A percentile compares a stretch with the other conserved stretches of the same genome.
Conservation (phyloP, 495 filamentous ascomycete genomes). For the Lophiostoma macrostomum region DNA sequence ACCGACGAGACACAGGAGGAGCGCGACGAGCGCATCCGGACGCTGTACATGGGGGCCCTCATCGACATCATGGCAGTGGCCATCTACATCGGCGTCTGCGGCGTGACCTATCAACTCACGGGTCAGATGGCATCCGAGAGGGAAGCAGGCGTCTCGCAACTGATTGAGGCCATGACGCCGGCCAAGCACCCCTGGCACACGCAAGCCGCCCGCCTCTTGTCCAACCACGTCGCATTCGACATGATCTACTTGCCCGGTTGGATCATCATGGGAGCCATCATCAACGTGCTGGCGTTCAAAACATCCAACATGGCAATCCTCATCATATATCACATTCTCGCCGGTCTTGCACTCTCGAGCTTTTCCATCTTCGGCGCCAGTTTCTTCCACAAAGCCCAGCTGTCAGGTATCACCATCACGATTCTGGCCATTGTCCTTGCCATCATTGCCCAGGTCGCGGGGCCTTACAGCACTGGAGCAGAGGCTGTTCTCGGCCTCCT, state of each 20-base stretch:
- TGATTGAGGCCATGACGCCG: constrained; percentile 46
- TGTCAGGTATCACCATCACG: constrained; percentile 46
- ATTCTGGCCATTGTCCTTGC: constrained; percentile 46
- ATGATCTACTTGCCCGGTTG: constrained; percentile 49
- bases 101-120: constrained; percentile 63
- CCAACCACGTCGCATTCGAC: constrained; percentile 43
- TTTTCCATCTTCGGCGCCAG: constrained; percentile 45
- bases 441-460: constrained; percentile 44
- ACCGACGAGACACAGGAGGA: constrained; percentile 65
- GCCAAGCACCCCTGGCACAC: constrained; percentile 40
- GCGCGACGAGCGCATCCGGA: constrained; percentile 57
- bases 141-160: constrained; percentile 42
- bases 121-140: constrained; percentile 45
- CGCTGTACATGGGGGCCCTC: constrained; percentile 64
- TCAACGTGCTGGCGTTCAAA: constrained; percentile 41
- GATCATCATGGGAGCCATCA: constrained; percentile 43
- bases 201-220: constrained; percentile 39
- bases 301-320: constrained; percentile 41
- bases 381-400: constrained; percentile 49
- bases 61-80: constrained; percentile 65
- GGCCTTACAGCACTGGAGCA: constrained; percentile 35
- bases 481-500: constrained; percentile 36
- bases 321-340: constrained; percentile 44
- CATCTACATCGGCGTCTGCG: constrained; percentile 72
- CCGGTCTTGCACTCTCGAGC: constrained; percentile 42